Conservation (phyloP, 345 rosid genomes). For the Dipteronia dyeriana region DNA sequence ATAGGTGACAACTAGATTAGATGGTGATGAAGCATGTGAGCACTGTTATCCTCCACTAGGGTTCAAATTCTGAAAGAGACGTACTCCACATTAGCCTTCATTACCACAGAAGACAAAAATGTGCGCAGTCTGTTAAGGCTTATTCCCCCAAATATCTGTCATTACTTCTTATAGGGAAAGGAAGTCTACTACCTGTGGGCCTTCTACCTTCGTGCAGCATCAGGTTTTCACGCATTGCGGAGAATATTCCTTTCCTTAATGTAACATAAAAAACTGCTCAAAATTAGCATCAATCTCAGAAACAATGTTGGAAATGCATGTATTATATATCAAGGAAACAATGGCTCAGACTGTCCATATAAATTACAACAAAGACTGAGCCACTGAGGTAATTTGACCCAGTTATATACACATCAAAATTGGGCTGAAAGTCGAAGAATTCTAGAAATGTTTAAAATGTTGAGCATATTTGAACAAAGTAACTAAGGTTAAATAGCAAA, state of each 20-base stretch:
- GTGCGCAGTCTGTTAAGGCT: no score
- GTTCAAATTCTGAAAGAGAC: no score
- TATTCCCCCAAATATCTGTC: no score
- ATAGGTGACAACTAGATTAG: slow-evolving; percentile 12
- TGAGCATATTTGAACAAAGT: not conserved
- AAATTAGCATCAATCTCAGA: not conserved
- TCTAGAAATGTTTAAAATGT: not conserved
- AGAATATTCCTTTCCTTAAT: not conserved
- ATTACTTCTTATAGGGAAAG: not conserved
- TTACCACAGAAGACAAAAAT: not conserved
- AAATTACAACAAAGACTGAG: not conserved
- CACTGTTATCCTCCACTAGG: not conserved
- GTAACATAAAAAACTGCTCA: not conserved
- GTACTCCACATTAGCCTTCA: not conserved
- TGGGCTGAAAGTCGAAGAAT: not conserved
- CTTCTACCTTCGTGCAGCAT: not conserved
- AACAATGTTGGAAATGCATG: not conserved
- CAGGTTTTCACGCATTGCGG: not conserved
- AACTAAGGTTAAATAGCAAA: not conserved
- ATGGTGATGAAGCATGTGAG: slow-evolving; percentile 11
- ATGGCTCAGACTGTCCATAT: not conserved
- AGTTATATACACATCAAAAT: slow-evolving; percentile 9
- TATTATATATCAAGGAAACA: not conserved
- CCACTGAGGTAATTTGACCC: not conserved
- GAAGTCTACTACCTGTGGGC: not conserved